These are phyloP conservation scores for Lactarius trivialis DNA, from an alignment of 768 basidiomycete species.

Conservation along the genomic window DNA sequence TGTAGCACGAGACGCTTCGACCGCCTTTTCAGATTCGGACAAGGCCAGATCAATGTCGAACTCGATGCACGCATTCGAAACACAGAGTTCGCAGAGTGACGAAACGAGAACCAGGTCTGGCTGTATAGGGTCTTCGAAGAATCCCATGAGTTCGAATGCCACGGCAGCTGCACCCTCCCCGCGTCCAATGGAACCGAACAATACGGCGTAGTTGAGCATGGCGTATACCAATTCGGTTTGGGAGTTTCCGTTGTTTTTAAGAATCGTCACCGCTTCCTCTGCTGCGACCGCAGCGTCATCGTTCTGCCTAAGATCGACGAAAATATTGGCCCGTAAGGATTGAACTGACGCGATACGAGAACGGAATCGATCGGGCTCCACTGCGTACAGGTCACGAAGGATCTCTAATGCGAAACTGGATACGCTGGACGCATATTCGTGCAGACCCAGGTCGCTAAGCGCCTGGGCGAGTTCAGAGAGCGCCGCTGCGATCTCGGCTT, in stretches of 20 bases:
- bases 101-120: background rate
- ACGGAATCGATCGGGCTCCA: background rate
- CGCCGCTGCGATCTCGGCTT: background rate
- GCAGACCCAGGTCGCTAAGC: conserved; percentile 13
- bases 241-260: background rate
- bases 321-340: conserved; percentile 5
- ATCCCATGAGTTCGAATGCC: conserved; percentile 5
- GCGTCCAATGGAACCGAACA: conserved; percentile 1
- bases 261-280: background rate
- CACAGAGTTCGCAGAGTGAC: conserved; percentile 4
- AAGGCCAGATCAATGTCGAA: background rate
- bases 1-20: background rate
- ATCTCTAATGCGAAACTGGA: conserved; percentile 1
- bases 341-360: background rate
- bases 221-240: conserved; percentile 2
- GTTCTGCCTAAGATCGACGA: conserved; percentile 5
- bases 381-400: background rate
- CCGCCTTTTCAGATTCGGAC: background rate
- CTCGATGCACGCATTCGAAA: background rate
- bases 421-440: background rate
- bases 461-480: conserved; percentile 8
- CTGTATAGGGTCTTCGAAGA: background rate
- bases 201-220: conserved; percentile 1
- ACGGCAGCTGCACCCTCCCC: conserved; percentile 2
- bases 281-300: conserved; percentile 4